phyloP scores from a whole-genome alignment of 352 stramenopile genomes.

The Pythium guiyangense region DNA sequence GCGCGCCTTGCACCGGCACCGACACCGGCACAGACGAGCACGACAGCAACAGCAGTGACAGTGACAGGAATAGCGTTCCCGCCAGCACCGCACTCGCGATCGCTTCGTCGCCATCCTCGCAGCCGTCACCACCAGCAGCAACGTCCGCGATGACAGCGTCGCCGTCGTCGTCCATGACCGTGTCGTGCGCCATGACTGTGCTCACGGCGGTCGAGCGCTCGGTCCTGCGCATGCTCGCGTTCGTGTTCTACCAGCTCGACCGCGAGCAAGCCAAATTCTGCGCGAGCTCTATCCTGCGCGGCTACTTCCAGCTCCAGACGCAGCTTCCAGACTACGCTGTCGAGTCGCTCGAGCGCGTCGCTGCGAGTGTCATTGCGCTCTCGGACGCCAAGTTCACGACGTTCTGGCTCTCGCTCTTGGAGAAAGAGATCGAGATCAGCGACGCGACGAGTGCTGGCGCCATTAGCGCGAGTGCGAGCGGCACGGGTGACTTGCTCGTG shows the following conservation, averaged over 20 bases:
- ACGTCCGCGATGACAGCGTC: not conserved
- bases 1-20: too few relatives aligned
- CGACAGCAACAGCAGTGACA: not conserved
- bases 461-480: not conserved
- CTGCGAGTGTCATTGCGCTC: conserved; percentile 53
- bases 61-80: not conserved
- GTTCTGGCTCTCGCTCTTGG: conserved; percentile 64
- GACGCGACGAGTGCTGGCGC: conserved; percentile 5
- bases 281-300: conserved; percentile 51
- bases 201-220: conserved; percentile 54
- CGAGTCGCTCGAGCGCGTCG: conserved; percentile 45
- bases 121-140: too few relatives aligned
- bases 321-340: conserved; percentile 44
- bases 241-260: conserved; percentile 63
- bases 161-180: not conserved
- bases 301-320: conserved; percentile 56
- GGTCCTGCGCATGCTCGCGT: conserved; percentile 58
- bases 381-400: conserved; percentile 58
- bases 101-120: too few relatives aligned
- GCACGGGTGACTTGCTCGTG: not conserved
- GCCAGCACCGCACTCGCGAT: not conserved
- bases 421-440: conserved; percentile 32
- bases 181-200: conserved; percentile 35
- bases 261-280: conserved; percentile 49
- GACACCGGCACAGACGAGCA: too few relatives aligned